Percentiles rank a stretch among this genome's conserved stretches.
These are phyloP conservation scores for Teunomyces lycoperdinae DNA, from an alignment of 805 yeast genomes.

Conservation along the genomic window DNA sequence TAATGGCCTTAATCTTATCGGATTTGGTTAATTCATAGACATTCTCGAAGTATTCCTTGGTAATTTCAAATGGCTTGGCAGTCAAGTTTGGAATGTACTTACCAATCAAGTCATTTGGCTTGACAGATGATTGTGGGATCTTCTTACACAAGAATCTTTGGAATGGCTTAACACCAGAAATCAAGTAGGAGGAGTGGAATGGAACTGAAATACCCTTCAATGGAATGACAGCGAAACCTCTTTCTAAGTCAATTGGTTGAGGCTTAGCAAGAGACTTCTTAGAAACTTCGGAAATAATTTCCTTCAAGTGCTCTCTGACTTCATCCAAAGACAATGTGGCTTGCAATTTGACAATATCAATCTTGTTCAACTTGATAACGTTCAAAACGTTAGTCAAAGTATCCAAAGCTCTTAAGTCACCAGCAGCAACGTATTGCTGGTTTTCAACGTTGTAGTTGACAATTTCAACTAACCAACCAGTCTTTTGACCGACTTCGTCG, in stretches of 20 bases:
- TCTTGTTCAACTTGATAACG: slow-evolving; percentile 89
- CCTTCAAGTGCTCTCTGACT: slow-evolving; percentile 83
- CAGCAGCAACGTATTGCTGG: slow-evolving; percentile 98
- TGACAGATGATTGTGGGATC: slow-evolving; percentile 90
- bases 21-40: slow-evolving; percentile 90
- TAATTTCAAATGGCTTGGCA: slow-evolving; percentile 92
- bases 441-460: slow-evolving; percentile 98
- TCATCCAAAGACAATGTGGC: slow-evolving; percentile 80
- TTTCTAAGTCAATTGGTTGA: slow-evolving; percentile 94
- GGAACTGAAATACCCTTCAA: slow-evolving; percentile 99
- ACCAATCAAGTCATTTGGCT: slow-evolving; percentile 88
- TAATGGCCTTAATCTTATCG: slow-evolving; percentile 81
- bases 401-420: slow-evolving; percentile 95
- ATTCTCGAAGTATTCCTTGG: slow-evolving; percentile 96
- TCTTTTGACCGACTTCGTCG: slow-evolving; percentile 76
- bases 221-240: slow-evolving; percentile 98
- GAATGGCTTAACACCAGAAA: slow-evolving; percentile 99
- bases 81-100: slow-evolving; percentile 98
- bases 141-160: slow-evolving; percentile 95
- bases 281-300: slow-evolving; percentile 83
- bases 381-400: slow-evolving; percentile 90
- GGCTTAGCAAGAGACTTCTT: slow-evolving; percentile 81
- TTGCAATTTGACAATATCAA: slow-evolving; percentile 85
- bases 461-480: slow-evolving; percentile 94
- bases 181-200: slow-evolving; percentile 97